Base-by-base conservation (phyloP, 2,329 filamentous ascomycete genomes). In the Talaromyces sp. region DNA sequence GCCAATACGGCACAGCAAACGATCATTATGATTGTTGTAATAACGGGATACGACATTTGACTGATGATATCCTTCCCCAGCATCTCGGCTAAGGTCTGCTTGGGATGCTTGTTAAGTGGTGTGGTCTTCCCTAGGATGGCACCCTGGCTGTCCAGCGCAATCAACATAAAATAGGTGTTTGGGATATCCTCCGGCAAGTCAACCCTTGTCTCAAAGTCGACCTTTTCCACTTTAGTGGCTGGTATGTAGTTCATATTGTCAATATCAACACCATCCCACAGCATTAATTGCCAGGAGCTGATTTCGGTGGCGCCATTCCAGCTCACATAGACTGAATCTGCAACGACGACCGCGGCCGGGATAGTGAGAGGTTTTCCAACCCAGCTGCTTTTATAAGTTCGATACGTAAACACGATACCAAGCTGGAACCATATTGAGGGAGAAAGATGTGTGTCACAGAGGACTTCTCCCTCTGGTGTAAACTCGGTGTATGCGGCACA, bases 301-400 rank as follows among this genome's bases (percentile, higher is more conserved):
- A 71, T 72, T 64, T 79, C 74, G 0, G 78, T 80, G 11, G 78
- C 78, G 0, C 78, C 78, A 49, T 81, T 81, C 79, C 78, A 81
- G 65, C 76, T 78, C 1, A 77, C 75, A 55, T 77, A 78, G 4
- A 78, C 66, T 1, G 65, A 62, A 3, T 69, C 64, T 4, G 66
- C 63, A 60, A 71, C 55, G 70, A 77, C 63, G 4, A 54, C 65
- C 7, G 64, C 65, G 0, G 62, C 61, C 2, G 69, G 67, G 1
- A 44, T 49, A 19, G 77, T 80, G 15, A 69, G 73, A 0, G 83
- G 82, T 11, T 73, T 68, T 0, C 80, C 82, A 3, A 77, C 77
- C 82, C 84, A 88, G 59, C 78, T 74, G 65, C 76, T 80, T 66
- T 82, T 83, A 71, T 82, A 82, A 1, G 78, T 80, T 30, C 84